phyloP scores from a whole-genome alignment of 257 asterid species.

The Nicotiana tomentosiformis region DNA sequence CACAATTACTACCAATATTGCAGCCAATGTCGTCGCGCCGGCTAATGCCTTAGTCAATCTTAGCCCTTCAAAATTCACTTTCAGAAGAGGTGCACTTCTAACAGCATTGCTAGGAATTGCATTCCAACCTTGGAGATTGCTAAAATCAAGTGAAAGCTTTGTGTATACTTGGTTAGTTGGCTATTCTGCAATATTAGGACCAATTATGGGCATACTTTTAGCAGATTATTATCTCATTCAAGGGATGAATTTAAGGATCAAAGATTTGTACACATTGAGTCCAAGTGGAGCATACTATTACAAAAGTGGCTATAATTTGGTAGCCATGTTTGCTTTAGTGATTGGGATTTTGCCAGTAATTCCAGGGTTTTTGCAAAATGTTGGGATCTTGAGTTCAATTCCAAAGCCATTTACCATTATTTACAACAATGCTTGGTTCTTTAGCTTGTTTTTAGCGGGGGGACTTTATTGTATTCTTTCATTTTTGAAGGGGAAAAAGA shows the following conservation, averaged over 20 bases:
- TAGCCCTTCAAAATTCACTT: conserved; percentile 64
- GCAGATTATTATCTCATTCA: conserved; percentile 65
- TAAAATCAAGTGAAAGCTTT: conserved; percentile 77
- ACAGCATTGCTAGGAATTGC: conserved; percentile 76
- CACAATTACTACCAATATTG: conserved; percentile 75
- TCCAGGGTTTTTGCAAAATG: conserved; percentile 75
- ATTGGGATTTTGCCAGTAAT: conserved; percentile 75
- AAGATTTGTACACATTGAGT: conserved; percentile 49
- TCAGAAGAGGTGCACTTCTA: conserved; percentile 55
- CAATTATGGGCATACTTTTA: conserved; percentile 62
- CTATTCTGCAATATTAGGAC: conserved; percentile 78
- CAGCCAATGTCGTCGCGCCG: conserved; percentile 94
- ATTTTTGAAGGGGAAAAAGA: conserved; percentile 14
- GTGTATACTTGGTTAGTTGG: conserved; percentile 93
- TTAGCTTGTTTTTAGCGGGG: conserved; percentile 77
- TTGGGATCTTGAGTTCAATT: conserved; percentile 47
- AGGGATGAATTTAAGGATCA: conserved; percentile 27
- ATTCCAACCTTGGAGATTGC: conserved; percentile 89
- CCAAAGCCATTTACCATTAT: conserved; percentile 23
- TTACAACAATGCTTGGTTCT: conserved; percentile 85
- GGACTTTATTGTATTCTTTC: conserved; percentile 44
- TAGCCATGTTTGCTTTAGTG: conserved; percentile 50
- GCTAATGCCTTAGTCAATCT: conserved; percentile 82
- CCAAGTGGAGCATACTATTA: conserved; percentile 63
- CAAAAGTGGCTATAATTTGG: conserved; percentile 55